Evolutionary conservation across 257 asterid species (phyloP).

Genomic region (Primulina huaijiensis): DNA sequence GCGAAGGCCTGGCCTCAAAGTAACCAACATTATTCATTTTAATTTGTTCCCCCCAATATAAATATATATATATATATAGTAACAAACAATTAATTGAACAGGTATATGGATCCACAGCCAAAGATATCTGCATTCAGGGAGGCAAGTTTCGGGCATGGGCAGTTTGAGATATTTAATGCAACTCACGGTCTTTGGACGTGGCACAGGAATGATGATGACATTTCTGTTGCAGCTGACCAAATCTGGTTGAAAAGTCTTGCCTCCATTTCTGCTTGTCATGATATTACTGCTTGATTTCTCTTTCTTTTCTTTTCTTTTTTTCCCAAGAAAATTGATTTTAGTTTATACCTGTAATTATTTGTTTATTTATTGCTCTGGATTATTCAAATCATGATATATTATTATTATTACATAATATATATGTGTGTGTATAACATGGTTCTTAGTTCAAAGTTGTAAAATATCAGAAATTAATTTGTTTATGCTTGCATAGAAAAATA

Average conservation of each 20-base stretch:
- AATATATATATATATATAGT: no score
- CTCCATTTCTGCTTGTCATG: constrained; percentile 35
- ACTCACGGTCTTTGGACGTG: constrained; percentile 78
- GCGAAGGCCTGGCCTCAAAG: constrained; percentile 78
- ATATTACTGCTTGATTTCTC: background rate
- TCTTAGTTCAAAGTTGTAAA: no score
- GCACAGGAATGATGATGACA: constrained; percentile 64
- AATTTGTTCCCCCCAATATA: background rate
- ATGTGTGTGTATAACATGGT: no score
- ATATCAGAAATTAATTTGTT: no score
- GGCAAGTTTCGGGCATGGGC: constrained; percentile 90
- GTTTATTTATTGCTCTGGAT: no score
- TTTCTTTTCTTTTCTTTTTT: background rate
- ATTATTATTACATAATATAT: no score
- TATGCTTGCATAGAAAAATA: no score
- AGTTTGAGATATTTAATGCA: constrained; percentile 44
- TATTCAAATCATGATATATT: no score
- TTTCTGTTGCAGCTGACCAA: constrained; percentile 42
- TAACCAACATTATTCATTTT: constrained; percentile 9
- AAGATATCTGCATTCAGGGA: constrained; percentile 64
- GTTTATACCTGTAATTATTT: no score
- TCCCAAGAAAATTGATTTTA: no score
- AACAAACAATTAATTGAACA: constrained; percentile 7
- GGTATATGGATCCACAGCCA: constrained; percentile 57
- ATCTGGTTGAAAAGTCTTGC: constrained; percentile 48